phyloP scores from a whole-genome alignment of 768 basidiomycete species.

The Strobilomyces confusus region DNA sequence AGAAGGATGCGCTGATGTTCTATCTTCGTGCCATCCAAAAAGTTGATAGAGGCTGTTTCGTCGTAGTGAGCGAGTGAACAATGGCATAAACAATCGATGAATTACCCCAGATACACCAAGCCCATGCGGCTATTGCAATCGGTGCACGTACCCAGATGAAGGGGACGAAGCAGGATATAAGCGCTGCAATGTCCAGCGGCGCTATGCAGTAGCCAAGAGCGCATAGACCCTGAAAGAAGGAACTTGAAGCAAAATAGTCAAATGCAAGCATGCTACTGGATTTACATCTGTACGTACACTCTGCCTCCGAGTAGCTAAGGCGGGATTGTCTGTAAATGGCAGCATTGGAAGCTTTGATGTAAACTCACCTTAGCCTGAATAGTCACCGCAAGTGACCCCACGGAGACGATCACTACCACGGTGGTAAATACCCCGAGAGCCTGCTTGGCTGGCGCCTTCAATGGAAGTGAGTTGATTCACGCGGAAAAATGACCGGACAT shows the following conservation, averaged over 20 bases:
- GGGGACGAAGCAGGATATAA: conserved; percentile 82
- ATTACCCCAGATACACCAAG: conserved; percentile 97
- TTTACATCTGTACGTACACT: conserved; percentile 51
- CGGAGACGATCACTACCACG: conserved; percentile 88
- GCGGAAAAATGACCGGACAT: background rate
- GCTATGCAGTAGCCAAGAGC: conserved; percentile 95
- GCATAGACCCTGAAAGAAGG: conserved; percentile 95
- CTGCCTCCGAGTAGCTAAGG: conserved; percentile 73
- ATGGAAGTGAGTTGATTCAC: background rate
- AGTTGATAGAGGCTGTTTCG: conserved; percentile 80
- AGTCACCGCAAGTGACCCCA: conserved; percentile 89
- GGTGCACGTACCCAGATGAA: conserved; percentile 86
- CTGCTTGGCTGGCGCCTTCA: conserved; percentile 77
- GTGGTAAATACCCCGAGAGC: conserved; percentile 88
- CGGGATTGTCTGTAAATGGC: background rate
- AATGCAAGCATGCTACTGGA: background rate
- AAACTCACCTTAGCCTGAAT: conserved; percentile 84
- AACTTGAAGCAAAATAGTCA: conserved; percentile 40
- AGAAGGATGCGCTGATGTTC: conserved; percentile 86
- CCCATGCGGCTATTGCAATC: conserved; percentile 82
- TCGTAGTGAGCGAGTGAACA: background rate
- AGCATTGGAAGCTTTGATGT: background rate
- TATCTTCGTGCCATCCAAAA: conserved; percentile 92
- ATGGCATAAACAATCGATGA: background rate
- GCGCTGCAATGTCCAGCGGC: conserved; percentile 85